Evolutionary conservation across 2,329 filamentous ascomycete species (phyloP).

Genomic region (Akanthomyces uredinophilus): DNA sequence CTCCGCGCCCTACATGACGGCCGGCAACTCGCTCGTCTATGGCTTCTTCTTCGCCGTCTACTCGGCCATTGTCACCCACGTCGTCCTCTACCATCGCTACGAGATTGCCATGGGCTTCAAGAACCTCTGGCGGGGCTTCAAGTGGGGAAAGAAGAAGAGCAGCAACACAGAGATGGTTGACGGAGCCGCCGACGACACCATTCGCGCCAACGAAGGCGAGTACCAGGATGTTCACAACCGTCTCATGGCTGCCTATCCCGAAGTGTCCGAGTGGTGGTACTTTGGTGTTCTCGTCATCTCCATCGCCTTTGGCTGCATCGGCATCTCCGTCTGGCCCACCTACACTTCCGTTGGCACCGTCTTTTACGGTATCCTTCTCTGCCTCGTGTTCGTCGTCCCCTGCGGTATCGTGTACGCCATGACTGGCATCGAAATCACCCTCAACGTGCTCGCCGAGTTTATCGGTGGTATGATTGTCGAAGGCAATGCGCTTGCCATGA

Average conservation of each 20-base stretch:
- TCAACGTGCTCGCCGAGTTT: constrained; percentile 38
- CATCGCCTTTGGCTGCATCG: constrained; percentile 32
- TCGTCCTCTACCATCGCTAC: constrained; percentile 28
- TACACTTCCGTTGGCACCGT: constrained; percentile 36
- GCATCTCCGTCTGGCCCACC: constrained; percentile 36
- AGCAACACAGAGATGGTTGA: neutral
- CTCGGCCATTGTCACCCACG: constrained; percentile 25
- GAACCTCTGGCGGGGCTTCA: constrained; percentile 22
- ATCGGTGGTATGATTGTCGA: constrained; percentile 35
- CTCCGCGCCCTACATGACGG: constrained; percentile 21
- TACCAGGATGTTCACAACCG: constrained; percentile 30
- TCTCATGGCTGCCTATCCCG: constrained; percentile 28
- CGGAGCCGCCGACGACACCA: constrained; percentile 6
- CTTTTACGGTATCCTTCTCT: constrained; percentile 36
- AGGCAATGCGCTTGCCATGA: constrained; percentile 33
- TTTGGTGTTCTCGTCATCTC: constrained; percentile 27
- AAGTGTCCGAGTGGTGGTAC: constrained; percentile 41
- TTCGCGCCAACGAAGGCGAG: constrained; percentile 30
- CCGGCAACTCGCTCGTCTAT: constrained; percentile 27
- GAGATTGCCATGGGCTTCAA: constrained; percentile 25
- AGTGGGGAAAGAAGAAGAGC: constrained; percentile 19
- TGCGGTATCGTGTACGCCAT: constrained; percentile 39
- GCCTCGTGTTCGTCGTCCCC: constrained; percentile 37
- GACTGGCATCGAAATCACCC: constrained; percentile 38
- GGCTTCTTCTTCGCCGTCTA: constrained; percentile 27